These are phyloP conservation scores for Solanum peruvianum DNA, from an alignment of 257 asterid genomes.

Conservation along the genomic window DNA sequence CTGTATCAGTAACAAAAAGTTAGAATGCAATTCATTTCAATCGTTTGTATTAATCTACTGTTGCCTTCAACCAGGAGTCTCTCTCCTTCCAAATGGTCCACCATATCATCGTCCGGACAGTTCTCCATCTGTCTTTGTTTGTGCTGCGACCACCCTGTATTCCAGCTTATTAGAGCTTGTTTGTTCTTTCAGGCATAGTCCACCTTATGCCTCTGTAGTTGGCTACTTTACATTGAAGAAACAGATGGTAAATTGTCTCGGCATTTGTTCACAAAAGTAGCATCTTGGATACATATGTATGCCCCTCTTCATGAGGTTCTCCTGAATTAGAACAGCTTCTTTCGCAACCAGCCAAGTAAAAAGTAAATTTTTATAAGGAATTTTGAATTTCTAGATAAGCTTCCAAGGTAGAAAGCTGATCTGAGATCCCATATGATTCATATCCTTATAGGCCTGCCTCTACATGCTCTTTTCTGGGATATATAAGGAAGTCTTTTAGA, in stretches of 20 bases:
- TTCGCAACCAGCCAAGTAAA: neutral
- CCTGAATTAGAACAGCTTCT: neutral
- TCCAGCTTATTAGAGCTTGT: neutral
- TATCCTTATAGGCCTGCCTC: neutral
- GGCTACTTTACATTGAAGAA: neutral
- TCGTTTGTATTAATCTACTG: neutral
- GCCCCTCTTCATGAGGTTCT: neutral
- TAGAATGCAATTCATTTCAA: too few species aligned
- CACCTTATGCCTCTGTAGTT: neutral
- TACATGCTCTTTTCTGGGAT: neutral
- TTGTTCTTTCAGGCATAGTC: neutral
- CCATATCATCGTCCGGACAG: neutral
- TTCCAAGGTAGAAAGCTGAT: neutral
- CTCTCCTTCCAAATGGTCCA: neutral
- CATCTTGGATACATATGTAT: neutral
- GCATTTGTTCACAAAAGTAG: neutral
- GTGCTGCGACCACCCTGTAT: neutral
- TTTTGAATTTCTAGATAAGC: neutral
- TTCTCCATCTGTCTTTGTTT: neutral
- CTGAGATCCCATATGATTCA: neutral
- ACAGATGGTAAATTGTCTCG: neutral
- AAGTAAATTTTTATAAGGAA: neutral
- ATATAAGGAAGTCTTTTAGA: neutral
- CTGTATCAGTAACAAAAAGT: too few species aligned
- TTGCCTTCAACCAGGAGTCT: neutral